Conservation (phyloP, 352 stramenopile species). For the Phytopythium kandeliae region DNA sequence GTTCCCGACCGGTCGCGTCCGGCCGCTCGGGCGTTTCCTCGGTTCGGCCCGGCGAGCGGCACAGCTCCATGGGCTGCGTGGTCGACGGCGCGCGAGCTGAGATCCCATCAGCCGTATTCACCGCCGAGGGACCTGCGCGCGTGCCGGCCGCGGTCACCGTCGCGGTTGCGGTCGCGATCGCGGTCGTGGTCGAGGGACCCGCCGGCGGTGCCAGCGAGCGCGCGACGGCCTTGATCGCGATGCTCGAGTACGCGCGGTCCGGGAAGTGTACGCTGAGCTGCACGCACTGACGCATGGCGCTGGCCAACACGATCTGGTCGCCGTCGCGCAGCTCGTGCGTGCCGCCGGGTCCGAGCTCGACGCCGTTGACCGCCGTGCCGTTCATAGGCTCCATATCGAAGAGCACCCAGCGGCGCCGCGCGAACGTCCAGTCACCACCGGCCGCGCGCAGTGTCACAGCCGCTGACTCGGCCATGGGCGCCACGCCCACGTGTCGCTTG, state of each 20-base stretch:
- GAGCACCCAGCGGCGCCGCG: constrained; percentile 53
- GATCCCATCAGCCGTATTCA: too few relatives aligned
- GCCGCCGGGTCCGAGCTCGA: constrained; percentile 44
- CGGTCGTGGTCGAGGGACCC: background rate
- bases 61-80: constrained; percentile 3
- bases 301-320: constrained; percentile 68
- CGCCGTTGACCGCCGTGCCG: constrained; percentile 71
- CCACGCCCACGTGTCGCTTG: constrained; percentile 62
- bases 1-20: constrained; percentile 13
- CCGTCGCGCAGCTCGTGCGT: constrained; percentile 55
- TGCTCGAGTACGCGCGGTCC: constrained; percentile 28
- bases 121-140: too few relatives aligned
- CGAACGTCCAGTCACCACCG: background rate
- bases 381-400: constrained; percentile 81
- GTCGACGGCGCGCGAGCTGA: background rate
- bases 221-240: constrained; percentile 32
- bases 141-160: too few relatives aligned
- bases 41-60: background rate
- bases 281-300: constrained; percentile 52
- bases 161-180: background rate
- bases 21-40: constrained; percentile 8
- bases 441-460: constrained; percentile 3
- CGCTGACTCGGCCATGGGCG: constrained; percentile 27
- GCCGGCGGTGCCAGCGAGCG: background rate
- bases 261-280: constrained; percentile 46